A percentile compares a stretch with the other conserved stretches of the same genome.
Conservation (phyloP, 768 basidiomycete species). For the Zangia roseola region DNA sequence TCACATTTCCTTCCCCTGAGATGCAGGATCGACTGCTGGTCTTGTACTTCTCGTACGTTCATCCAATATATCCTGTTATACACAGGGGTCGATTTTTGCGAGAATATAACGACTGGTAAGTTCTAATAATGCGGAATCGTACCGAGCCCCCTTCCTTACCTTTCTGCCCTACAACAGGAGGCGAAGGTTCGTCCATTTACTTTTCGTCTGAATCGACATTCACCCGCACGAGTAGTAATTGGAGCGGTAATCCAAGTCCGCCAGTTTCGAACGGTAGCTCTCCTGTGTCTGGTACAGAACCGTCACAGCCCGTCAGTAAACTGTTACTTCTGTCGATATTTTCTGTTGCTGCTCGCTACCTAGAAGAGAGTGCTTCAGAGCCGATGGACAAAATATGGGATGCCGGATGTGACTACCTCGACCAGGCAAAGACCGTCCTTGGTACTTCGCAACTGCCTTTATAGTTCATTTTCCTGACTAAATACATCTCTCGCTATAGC, state of each 20-base stretch:
- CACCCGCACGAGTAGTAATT: conserved; percentile 25
- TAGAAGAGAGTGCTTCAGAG: conserved; percentile 46
- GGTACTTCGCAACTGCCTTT: conserved; percentile 41
- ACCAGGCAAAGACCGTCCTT: conserved; percentile 59
- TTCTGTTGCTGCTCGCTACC: conserved; percentile 75
- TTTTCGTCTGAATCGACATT: conserved; percentile 6
- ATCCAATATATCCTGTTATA: conserved; percentile 82
- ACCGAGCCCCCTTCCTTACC: conserved; percentile 3
- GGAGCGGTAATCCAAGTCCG: conserved; percentile 37
- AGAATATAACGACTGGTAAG: conserved; percentile 57
- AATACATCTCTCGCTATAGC: conserved; percentile 36
- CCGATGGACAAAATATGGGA: conserved; percentile 64
- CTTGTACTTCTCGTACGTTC: conserved; percentile 80
- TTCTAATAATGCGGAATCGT: conserved; percentile 3
- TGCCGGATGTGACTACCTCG: conserved; percentile 62
- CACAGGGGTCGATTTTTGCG: conserved; percentile 67
- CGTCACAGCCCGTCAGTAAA: conserved; percentile 62
- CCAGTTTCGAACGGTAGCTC: conserved; percentile 12
- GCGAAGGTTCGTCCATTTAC: conserved; percentile 14
- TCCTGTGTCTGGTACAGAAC: conserved; percentile 35
- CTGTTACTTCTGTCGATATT: conserved; percentile 79
- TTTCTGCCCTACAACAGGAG: conserved; percentile 21
- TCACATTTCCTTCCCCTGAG: conserved; percentile 57
- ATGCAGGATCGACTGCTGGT: conserved; percentile 68
- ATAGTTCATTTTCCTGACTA: neutral